A percentile compares a stretch with the other conserved stretches of the same genome.
Conservation (phyloP, 352 stramenopile genomes). For the Globisporangium polare region DNA sequence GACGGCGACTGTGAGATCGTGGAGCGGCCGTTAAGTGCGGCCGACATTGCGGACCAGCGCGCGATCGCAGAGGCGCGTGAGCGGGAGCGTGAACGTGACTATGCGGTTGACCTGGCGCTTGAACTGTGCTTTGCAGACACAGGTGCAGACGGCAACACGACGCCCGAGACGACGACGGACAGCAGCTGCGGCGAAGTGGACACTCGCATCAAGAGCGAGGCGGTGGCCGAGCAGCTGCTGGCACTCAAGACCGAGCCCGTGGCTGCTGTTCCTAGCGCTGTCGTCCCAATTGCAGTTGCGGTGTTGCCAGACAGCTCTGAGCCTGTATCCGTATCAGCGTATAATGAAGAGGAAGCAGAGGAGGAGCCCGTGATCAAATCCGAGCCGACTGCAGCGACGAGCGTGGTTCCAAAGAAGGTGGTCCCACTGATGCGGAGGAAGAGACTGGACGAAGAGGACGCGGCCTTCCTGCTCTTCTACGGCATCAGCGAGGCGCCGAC, state of each 20-base stretch:
- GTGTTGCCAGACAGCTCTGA: not conserved
- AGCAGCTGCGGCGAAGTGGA: conserved; percentile 12
- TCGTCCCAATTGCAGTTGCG: not conserved
- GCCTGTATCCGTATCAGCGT: not conserved
- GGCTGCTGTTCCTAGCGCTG: too few relatives aligned
- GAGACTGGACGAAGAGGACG: conserved; percentile 57
- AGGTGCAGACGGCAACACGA: conserved; percentile 6
- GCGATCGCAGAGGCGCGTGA: not conserved
- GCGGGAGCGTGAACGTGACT: not conserved
- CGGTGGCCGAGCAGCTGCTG: too few relatives aligned
- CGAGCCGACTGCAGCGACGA: not conserved
- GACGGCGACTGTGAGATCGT: conserved; percentile 7
- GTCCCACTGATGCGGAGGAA: conserved; percentile 17
- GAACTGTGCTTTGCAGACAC: not conserved
- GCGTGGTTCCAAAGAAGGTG: conserved; percentile 5
- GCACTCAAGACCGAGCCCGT: not conserved
- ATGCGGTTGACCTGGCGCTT: not conserved
- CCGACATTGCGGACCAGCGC: not conserved
- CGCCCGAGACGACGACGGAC: conserved; percentile 9
- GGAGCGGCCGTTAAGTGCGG: not conserved
- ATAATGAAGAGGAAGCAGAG: not conserved
- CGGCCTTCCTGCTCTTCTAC: conserved; percentile 68
- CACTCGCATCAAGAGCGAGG: conserved; percentile 10
- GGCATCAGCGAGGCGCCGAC: conserved; percentile 45
- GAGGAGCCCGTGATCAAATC: not conserved